Base-by-base conservation (phyloP, 345 rosid genomes). In the Capsella bursapastoris region DNA sequence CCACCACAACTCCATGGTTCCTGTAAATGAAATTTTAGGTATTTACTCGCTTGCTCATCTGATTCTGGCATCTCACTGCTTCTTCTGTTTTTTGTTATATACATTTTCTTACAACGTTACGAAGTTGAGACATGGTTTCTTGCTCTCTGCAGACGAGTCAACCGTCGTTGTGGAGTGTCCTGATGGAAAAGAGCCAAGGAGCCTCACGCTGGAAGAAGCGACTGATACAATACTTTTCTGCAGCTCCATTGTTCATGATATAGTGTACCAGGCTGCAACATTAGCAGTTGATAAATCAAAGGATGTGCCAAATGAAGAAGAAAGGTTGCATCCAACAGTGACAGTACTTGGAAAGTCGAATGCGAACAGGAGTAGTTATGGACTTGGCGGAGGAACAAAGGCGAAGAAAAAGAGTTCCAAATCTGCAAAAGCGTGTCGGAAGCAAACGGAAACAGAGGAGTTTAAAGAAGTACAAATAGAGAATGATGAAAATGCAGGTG, bases 131-230 rank as follows among this genome's bases (percentile, higher is more conserved):
- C 47, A 56, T 70, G 31, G 38, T 64, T 57, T 64, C 45, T 62
- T 41, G 50, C 8, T 71, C 78, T 64, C 50, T 67, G 59, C 81
- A 95, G 98, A 87, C 64, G 96, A 87, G 45, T 90, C 97, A 57
- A 87, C 87, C 12, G 83, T 90, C 6, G 58, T 82, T 82, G 85
- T 91, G 68, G 90, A 89, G 75, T 79, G 86, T 71, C 80, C 37
- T 28, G 82, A 72, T 66, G 83, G 89, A 80, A 92, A 82, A 56
- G 90, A 84, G 80, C 82, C 79, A 55, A 95, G 86, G 79, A 90
- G 98, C 92, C 86, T 89, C 59, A 92, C 97, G 8, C 96, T 89
- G 8, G 98, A 95, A 83, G 99, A 95, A 85, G 99, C 97, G 64
- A 89, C 98, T 0, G 96, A 88, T 63, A 82, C 98, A 14, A 90